Base-by-base conservation (phyloP, 345 rosid species). In the Syzygium aqueum region DNA sequence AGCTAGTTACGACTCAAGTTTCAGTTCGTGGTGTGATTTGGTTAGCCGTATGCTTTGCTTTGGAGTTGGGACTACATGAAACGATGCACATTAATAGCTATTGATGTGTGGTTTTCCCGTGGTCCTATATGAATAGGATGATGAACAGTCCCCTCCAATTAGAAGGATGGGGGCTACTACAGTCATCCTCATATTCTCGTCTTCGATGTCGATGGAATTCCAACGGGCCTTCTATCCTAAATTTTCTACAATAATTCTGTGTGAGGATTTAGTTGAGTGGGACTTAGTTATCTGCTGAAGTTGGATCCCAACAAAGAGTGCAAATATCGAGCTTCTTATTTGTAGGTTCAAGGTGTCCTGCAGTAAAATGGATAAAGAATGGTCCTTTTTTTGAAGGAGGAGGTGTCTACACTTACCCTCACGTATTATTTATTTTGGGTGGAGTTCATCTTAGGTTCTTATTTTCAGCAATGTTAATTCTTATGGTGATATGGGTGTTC, bases 351-450 rank as follows among this genome's bases (percentile, higher is more conserved):
- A 85, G 90, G 30, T 93, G 95, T 91, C 97, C 94, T 46, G 90
- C 63, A 96, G 86, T 52, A 84, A 91, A 40, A 51, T 87, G 93
- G 95, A 86, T 91, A 95, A 88, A 91, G 92, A 94, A 92, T 96
- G 94, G 89, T 95, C 94, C 94, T 91, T 93, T 93, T 93, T 90
- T 77, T 87, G 65, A 95, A 93, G 88, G 80, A 86, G 95, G 92
- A 91, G 95, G 93, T 92, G 95, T 95, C 96, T 94, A 95, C 95
- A 91, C 88, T 93, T 87, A 91, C 88, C 94, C 95, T 25, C 17
- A 93, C 91, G 93, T 90, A 40, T 10, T 37, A 37, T 10, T 19
- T 73, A 25, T 73, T 17, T 17, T 21, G 80, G 23, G 80, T 33
- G 37, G 80, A 33, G 49, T 19, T 37, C 46, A 37, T 73, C 49